Percentiles rank a stretch among this genome's conserved stretches.
Evolutionary conservation across 169 alveolate species (phyloP).

Genomic region (Cytauxzoon felis): DNA sequence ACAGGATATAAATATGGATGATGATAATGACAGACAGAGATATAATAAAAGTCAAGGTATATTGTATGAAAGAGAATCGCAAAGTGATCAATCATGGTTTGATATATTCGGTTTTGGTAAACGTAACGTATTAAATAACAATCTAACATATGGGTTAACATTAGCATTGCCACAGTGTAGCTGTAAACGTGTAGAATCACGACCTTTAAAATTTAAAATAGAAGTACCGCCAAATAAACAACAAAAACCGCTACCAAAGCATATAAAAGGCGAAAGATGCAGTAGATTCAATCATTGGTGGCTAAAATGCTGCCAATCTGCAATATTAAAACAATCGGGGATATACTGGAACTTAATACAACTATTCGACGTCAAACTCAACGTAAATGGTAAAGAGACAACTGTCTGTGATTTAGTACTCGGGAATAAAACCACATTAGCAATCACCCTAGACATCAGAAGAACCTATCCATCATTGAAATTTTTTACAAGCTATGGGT

Average conservation of each 20-base stretch:
- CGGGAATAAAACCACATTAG: constrained; percentile 47
- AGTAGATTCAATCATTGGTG: constrained; percentile 55
- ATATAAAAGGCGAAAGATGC: constrained; percentile 42
- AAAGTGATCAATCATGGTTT: constrained; percentile 10
- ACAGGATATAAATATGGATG: too few relatives aligned
- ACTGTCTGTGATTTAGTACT: constrained; percentile 48
- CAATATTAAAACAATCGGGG: constrained; percentile 34
- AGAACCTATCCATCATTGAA: constrained; percentile 60
- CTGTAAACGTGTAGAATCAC: constrained; percentile 23
- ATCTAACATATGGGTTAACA: constrained; percentile 33
- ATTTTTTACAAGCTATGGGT: constrained; percentile 46
- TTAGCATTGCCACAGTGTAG: constrained; percentile 60
- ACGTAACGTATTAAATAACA: constrained; percentile 1
- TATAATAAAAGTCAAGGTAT: too few relatives aligned
- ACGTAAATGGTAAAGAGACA: constrained; percentile 27
- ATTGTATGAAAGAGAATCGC: constrained; percentile 12
- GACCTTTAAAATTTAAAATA: constrained; percentile 9
- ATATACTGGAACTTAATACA: constrained; percentile 54
- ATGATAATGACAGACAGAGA: too few relatives aligned
- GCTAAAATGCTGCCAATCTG: constrained; percentile 63
- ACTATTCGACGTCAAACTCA: constrained; percentile 29
- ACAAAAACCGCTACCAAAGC: constrained; percentile 16
- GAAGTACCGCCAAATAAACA: constrained; percentile 9
- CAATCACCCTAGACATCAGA: constrained; percentile 44
- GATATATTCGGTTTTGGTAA: constrained; percentile 57